These are phyloP conservation scores for Oryza longistaminata DNA, from an alignment of 176 grass and related monocot genomes.

Conservation along the genomic window DNA sequence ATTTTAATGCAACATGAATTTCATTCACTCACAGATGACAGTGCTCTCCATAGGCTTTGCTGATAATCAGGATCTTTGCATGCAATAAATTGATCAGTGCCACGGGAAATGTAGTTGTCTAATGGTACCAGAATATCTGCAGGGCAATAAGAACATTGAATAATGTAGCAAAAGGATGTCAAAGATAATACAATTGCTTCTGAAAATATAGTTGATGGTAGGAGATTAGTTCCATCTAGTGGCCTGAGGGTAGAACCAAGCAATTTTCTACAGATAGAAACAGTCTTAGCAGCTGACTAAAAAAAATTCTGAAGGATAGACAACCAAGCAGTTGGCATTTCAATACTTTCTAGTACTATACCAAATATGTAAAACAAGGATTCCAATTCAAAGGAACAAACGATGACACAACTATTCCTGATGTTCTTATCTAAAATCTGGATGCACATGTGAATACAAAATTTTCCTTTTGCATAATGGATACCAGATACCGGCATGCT, in stretches of 20 bases:
- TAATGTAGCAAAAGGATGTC: background rate
- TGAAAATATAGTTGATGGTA: constrained; percentile 5
- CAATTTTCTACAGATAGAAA: background rate
- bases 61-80: constrained; percentile 91
- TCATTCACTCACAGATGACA: constrained; percentile 63
- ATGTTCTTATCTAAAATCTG: background rate
- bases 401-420: background rate
- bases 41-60: constrained; percentile 77
- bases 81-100: constrained; percentile 70
- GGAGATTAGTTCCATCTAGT: background rate
- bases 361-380: background rate
- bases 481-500: too few relatives aligned
- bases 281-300: background rate
- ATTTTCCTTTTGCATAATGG: too few relatives aligned
- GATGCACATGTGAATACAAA: background rate
- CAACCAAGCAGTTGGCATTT: background rate
- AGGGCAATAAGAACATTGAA: constrained; percentile 18
- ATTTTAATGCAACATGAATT: constrained; percentile 30
- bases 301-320: background rate
- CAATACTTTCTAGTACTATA: background rate
- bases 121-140: constrained; percentile 94
- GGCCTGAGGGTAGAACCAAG: background rate
- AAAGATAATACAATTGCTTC: background rate
- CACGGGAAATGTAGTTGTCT: constrained; percentile 87
- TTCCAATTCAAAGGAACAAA: background rate